phyloP scores from a whole-genome alignment of 1,139 yeast genomes.

The Debaryomyces psychrophilus region DNA sequence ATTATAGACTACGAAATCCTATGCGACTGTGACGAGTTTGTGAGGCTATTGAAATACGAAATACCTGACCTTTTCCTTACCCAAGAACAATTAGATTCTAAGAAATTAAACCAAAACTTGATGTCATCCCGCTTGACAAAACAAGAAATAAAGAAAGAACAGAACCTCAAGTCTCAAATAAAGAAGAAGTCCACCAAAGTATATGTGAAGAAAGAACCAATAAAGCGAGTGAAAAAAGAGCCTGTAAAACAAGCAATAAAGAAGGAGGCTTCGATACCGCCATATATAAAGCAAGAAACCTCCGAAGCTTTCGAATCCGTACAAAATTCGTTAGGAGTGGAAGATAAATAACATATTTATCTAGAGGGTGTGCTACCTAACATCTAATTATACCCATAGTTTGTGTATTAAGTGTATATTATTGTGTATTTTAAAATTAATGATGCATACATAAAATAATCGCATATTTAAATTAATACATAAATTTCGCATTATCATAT shows the following conservation, averaged over 20 bases:
- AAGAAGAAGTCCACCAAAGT: slow-evolving; percentile 12
- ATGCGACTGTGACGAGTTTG: slow-evolving; percentile 84
- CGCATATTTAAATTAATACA: slow-evolving; percentile 1
- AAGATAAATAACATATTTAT: neutral
- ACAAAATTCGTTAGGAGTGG: neutral
- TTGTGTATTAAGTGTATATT: slow-evolving; percentile 7
- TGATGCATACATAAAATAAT: slow-evolving; percentile 6
- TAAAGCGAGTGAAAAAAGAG: slow-evolving; percentile 14
- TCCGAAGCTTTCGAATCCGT: neutral
- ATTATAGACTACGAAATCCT: slow-evolving; percentile 72
- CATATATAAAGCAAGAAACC: slow-evolving; percentile 9
- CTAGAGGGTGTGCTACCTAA: neutral
- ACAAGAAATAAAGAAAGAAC: slow-evolving; percentile 16
- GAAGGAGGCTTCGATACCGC: slow-evolving; percentile 1
- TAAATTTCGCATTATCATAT: neutral
- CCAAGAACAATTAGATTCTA: slow-evolving; percentile 54
- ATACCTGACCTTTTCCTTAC: slow-evolving; percentile 62
- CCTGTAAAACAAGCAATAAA: slow-evolving; percentile 5
- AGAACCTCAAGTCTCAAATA: slow-evolving; percentile 4
- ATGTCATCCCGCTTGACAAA: slow-evolving; percentile 12
- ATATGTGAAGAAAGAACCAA: slow-evolving; percentile 16
- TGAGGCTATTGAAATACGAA: slow-evolving; percentile 51
- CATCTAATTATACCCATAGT: neutral
- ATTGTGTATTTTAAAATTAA: slow-evolving; percentile 4
- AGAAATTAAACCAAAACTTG: slow-evolving; percentile 35